Evolutionary conservation across 176 grass and related monocot species (phyloP).

Genomic region (Rhynchospora pubera): DNA sequence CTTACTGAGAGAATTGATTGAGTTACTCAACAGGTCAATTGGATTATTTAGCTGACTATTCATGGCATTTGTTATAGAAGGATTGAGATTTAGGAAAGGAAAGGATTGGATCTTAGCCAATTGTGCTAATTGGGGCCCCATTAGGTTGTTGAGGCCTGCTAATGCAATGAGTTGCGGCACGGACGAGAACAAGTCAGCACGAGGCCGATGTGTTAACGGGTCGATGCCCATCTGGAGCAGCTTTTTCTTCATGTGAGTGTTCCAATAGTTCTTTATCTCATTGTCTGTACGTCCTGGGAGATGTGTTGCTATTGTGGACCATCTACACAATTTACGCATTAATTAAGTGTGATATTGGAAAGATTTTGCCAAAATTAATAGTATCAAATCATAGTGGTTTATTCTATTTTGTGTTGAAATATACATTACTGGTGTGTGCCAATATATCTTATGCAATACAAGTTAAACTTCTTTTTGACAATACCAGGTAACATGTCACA

Average conservation of each 20-base stretch:
- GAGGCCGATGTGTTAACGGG: conserved; percentile 19
- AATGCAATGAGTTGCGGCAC: neutral
- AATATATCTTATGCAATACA: neutral
- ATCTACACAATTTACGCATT: conserved; percentile 16
- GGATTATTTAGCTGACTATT: neutral
- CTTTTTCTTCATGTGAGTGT: conserved; percentile 39
- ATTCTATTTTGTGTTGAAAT: neutral
- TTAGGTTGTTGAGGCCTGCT: neutral
- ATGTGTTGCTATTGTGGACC: conserved; percentile 34
- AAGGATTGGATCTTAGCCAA: neutral
- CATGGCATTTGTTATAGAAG: neutral
- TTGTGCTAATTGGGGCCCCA: neutral
- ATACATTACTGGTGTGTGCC: neutral
- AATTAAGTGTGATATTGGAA: neutral
- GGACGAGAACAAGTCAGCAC: conserved; percentile 18
- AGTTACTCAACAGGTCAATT: neutral
- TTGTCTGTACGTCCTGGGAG: conserved; percentile 41
- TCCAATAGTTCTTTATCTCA: conserved; percentile 50
- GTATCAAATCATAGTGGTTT: neutral
- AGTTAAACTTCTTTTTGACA: neutral
- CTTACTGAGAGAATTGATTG: neutral
- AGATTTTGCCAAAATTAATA: neutral
- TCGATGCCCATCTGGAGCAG: conserved; percentile 30
- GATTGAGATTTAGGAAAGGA: neutral
- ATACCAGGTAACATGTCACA: no score